A percentile compares a stretch with the other conserved stretches of the same genome.
Conservation (phyloP, 805 yeast species). For the Lipomyces anomalus region DNA sequence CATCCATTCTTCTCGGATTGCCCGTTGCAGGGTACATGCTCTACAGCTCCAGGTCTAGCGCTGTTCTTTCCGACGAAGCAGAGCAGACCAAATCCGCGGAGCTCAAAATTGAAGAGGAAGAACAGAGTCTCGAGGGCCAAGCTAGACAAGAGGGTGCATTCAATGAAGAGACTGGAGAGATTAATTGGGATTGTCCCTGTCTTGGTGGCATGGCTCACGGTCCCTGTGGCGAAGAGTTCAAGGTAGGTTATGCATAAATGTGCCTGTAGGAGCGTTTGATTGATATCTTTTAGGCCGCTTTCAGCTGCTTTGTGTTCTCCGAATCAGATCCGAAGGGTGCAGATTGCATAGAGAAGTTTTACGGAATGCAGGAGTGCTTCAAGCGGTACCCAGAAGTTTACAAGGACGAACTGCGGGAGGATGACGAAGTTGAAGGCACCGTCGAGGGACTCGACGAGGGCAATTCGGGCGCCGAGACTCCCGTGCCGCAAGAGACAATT, state of each 20-base stretch:
- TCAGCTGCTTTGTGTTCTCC: constrained; percentile 90
- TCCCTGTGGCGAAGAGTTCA: constrained; percentile 95
- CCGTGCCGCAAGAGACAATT: no score
- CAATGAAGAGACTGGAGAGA: constrained; percentile 96
- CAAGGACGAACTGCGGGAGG: constrained; percentile 64
- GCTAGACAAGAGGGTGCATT: constrained; percentile 54
- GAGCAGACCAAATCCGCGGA: no score
- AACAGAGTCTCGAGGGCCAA: no score
- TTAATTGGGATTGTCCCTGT: constrained; percentile 99
- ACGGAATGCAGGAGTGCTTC: constrained; percentile 84
- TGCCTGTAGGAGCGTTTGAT: background rate
- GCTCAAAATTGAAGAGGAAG: no score
- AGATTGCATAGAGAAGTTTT: constrained; percentile 85
- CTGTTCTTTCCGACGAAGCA: no score
- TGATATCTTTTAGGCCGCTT: constrained; percentile 50
- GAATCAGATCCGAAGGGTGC: constrained; percentile 94
- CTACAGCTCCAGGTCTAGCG: no score
- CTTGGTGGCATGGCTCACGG: constrained; percentile 98
- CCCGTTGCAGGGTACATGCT: no score
- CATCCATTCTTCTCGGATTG: no score
- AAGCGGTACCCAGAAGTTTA: constrained; percentile 87
- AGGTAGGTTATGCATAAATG: constrained; percentile 32
- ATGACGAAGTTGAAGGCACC: constrained; percentile 13
- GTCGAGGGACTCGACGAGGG: background rate
- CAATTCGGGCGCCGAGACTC: no score